Evolutionary conservation across 345 rosid species (phyloP).

Genomic region (Euphorbia tirucalli): DNA sequence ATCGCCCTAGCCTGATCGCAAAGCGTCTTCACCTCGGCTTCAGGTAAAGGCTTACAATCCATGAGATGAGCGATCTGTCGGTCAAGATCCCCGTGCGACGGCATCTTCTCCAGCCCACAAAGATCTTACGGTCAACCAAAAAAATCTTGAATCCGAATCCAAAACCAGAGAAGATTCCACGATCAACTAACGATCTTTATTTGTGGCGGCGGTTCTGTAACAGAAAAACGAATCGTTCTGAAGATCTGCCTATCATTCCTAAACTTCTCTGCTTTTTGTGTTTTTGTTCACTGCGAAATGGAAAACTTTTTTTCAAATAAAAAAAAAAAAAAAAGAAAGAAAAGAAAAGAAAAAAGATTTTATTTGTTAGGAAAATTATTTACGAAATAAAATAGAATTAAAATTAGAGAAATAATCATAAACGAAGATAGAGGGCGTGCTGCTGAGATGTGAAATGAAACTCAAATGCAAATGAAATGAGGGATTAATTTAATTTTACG

Average conservation of each 20-base stretch:
- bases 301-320: neutral
- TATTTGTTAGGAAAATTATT: slow-evolving; percentile 1
- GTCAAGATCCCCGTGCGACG: slow-evolving; percentile 92
- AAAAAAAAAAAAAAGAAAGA: neutral
- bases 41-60: slow-evolving; percentile 92
- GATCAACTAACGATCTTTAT: slow-evolving; percentile 5
- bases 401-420: neutral
- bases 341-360: too few relatives aligned
- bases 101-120: slow-evolving; percentile 45
- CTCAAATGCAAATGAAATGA: slow-evolving; percentile 43
- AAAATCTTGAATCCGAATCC: slow-evolving; percentile 1
- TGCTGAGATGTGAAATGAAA: slow-evolving; percentile 32
- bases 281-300: neutral
- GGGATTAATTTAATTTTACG: neutral
- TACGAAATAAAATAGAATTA: neutral
- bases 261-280: slow-evolving; percentile 7
- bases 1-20: slow-evolving; percentile 97
- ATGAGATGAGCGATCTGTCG: slow-evolving; percentile 96
- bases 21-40: slow-evolving; percentile 82
- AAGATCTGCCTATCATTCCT: slow-evolving; percentile 35
- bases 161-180: neutral
- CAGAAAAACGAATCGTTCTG: slow-evolving; percentile 22
- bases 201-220: slow-evolving; percentile 6
- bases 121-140: slow-evolving; percentile 1
- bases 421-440: neutral